Evolutionary conservation across 2,329 filamentous ascomycete genomes (phyloP).

Genomic region (Talaromyces sp.): DNA sequence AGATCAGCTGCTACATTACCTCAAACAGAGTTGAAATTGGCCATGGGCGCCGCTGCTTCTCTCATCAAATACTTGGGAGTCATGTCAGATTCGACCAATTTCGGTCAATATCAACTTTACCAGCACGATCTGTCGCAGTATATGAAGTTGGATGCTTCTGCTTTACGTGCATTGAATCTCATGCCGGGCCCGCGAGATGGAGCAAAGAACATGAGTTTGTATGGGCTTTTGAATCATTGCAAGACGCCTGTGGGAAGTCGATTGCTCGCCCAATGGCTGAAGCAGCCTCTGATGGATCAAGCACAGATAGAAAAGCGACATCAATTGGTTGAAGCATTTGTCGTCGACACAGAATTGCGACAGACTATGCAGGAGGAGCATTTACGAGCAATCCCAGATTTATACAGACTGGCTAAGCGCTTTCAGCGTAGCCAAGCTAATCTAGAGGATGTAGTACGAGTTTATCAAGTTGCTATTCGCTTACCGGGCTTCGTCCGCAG

Average conservation of each 20-base stretch:
- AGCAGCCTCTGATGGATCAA: slow-evolving; percentile 92
- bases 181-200: slow-evolving; percentile 96
- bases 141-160: slow-evolving; percentile 97
- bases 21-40: slow-evolving; percentile 88
- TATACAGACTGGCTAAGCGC: slow-evolving; percentile 89
- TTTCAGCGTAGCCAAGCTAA: slow-evolving; percentile 91
- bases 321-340: slow-evolving; percentile 91
- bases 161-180: slow-evolving; percentile 87
- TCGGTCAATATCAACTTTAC: slow-evolving; percentile 94
- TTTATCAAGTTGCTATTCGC: slow-evolving; percentile 91
- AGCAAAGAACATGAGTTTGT: slow-evolving; percentile 96
- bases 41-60: slow-evolving; percentile 91
- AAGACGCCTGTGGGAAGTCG: slow-evolving; percentile 92
- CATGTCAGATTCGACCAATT: slow-evolving; percentile 88
- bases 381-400: slow-evolving; percentile 83
- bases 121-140: slow-evolving; percentile 95
- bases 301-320: slow-evolving; percentile 86
- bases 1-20: slow-evolving; percentile 71
- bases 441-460: slow-evolving; percentile 89
- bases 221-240: slow-evolving; percentile 92
- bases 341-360: slow-evolving; percentile 84
- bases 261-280: slow-evolving; percentile 90
- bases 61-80: slow-evolving; percentile 92
- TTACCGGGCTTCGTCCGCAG: slow-evolving; percentile 86
- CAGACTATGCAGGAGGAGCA: slow-evolving; percentile 98